phyloP scores from a whole-genome alignment of 768 basidiomycete genomes.

The Plicaturopsis crispa region DNA sequence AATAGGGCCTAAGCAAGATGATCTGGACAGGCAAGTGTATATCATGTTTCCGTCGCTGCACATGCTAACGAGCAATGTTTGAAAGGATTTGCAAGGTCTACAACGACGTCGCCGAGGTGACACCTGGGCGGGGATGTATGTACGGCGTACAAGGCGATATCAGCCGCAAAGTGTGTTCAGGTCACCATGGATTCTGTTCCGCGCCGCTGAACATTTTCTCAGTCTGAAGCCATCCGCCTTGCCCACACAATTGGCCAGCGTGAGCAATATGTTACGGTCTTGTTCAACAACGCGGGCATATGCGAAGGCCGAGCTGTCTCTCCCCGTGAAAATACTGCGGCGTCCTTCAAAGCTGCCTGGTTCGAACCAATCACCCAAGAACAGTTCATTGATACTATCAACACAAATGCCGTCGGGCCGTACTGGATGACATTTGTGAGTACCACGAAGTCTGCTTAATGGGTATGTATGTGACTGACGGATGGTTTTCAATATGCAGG shows the following conservation, averaged over 20 bases:
- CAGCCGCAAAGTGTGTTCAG: constrained; percentile 24
- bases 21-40: constrained; percentile 28
- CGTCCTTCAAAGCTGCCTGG: constrained; percentile 28
- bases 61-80: not conserved
- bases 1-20: constrained; percentile 32
- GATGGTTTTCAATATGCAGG: too few relatives aligned
- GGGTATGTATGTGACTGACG: too few relatives aligned
- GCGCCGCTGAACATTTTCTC: not conserved
- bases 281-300: constrained; percentile 45
- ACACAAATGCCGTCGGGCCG: constrained; percentile 35
- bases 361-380: constrained; percentile 30
- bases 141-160: constrained; percentile 34
- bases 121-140: constrained; percentile 24
- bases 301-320: constrained; percentile 18
- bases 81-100: constrained; percentile 25
- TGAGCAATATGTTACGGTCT: constrained; percentile 31
- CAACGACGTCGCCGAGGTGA: constrained; percentile 25
- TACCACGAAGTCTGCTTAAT: too few relatives aligned
- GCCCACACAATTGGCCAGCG: constrained; percentile 29
- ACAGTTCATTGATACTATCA: constrained; percentile 25
- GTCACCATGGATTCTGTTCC: not conserved
- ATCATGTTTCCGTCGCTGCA: not conserved
- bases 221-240: constrained; percentile 36
- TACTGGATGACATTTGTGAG: constrained; percentile 53
- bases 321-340: constrained; percentile 22